These are phyloP conservation scores for Ormosia semicastrata DNA, from an alignment of 306 rosid species.

Conservation along the genomic window DNA sequence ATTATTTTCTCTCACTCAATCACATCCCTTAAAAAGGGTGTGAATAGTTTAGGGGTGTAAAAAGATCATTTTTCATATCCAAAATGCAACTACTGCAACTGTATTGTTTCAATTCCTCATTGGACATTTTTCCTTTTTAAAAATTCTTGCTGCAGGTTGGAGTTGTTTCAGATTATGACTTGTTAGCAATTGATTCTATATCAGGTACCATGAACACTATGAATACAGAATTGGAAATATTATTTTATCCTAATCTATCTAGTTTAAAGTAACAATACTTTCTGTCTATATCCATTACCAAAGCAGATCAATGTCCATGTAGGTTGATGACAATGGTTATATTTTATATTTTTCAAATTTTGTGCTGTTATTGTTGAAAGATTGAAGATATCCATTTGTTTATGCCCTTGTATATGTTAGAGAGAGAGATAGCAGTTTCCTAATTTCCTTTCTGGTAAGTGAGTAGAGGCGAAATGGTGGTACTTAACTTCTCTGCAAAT, in stretches of 20 bases:
- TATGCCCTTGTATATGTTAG: neutral
- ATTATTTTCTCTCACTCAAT: too few species aligned
- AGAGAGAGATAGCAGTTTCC: neutral
- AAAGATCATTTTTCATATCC: too few species aligned
- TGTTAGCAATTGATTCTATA: constrained; percentile 90
- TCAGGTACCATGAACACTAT: constrained; percentile 56
- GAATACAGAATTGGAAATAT: neutral
- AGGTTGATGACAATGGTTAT: constrained; percentile 9
- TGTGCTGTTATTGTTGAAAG: constrained; percentile 17
- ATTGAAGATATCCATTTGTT: neutral
- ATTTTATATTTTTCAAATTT: neutral
- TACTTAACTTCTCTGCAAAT: neutral
- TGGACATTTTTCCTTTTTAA: neutral
- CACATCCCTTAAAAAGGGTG: too few species aligned
- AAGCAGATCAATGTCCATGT: neutral
- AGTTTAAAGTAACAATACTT: neutral
- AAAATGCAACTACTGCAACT: neutral
- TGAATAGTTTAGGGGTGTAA: too few species aligned
- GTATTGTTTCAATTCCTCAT: constrained; percentile 27
- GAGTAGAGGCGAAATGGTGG: neutral
- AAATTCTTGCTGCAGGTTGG: constrained; percentile 68
- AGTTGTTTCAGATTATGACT: constrained; percentile 93
- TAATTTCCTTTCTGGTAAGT: constrained; percentile 7
- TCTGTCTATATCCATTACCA: neutral
- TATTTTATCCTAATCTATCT: neutral